Evolutionary conservation across 2,329 filamentous ascomycete genomes (phyloP), one percentile per base, ranked within the genome.

Genomic region (Alternaria burnsii): DNA sequence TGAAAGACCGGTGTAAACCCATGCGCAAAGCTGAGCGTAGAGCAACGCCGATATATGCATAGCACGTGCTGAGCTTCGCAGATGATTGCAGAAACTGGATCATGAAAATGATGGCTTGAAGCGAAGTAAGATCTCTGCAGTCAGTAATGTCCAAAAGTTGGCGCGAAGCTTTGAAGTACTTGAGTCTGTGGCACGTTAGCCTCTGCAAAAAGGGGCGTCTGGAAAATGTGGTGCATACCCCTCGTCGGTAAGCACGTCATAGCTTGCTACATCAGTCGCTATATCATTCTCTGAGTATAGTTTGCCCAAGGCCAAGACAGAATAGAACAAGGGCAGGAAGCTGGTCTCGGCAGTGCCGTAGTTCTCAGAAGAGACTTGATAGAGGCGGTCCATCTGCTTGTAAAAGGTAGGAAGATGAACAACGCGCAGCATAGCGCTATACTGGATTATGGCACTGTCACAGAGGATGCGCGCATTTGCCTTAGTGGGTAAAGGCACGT

Each of bases 331-430:
- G 14, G 83, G 82, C 36, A 84, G 69, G 56, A 84, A 85, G 26
- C 70, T 79, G 52, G 82, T 78, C 43, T 85, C 82, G 12, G 80
- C 74, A 58, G 80, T 79, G 16, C 74, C 78, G 63, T 82, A 83
- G 42, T 80, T 74, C 20, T 83, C 82, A 12, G 75, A 65, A 2
- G 90, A 83, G 22, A 83, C 88, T 65, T 90, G 87, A 77, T 97
- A 97, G 40, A 97, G 84, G 55, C 86, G 86, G 67, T 97, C 89
- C 63, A 97, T 85, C 70, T 87, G 88, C 59, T 87, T 85, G 79
- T 91, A 93, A 75, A 97, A 97, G 0, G 88, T 88, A 0, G 94
- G 94, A 51, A 91, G 83, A 72, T 97, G 93, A 5, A 97, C 86
- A 57, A 94, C 89, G 38, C 91, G 87, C 76, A 90, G 83, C 54